Evolutionary conservation across 495 filamentous ascomycete genomes (phyloP).

Genomic region (Lophium mytilinum): DNA sequence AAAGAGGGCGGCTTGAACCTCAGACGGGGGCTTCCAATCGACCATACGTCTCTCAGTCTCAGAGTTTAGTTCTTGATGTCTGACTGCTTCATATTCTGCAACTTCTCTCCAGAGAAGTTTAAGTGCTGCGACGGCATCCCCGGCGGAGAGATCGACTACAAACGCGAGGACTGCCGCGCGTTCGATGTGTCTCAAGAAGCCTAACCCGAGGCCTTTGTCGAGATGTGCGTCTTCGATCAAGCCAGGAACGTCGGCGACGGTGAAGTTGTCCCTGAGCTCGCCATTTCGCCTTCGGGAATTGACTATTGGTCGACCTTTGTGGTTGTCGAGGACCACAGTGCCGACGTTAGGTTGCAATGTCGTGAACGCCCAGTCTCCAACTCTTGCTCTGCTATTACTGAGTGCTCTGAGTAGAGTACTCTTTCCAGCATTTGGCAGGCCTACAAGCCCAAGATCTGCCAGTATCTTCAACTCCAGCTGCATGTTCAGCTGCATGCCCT

Average conservation of each 20-base stretch:
- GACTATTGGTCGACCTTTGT: constrained; percentile 57
- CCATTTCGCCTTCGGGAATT: constrained; percentile 18
- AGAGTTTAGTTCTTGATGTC: constrained; percentile 45
- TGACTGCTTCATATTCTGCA: constrained; percentile 71
- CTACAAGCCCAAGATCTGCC: constrained; percentile 89
- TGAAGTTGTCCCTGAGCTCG: constrained; percentile 64
- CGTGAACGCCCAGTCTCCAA: constrained; percentile 95
- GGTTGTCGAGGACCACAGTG: constrained; percentile 82
- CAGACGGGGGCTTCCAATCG: constrained; percentile 9
- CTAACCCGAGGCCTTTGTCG: constrained; percentile 83
- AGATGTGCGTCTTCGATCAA: constrained; percentile 84
- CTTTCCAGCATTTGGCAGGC: constrained; percentile 93
- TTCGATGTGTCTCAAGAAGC: constrained; percentile 90
- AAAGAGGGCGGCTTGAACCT: not conserved
- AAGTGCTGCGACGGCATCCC: constrained; percentile 68
- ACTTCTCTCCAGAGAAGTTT: constrained; percentile 84
- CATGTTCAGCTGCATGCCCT: constrained; percentile 65
- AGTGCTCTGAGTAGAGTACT: constrained; percentile 83
- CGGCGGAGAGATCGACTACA: constrained; percentile 76
- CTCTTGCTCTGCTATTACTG: constrained; percentile 73
- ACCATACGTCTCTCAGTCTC: constrained; percentile 40
- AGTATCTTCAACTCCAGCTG: constrained; percentile 92
- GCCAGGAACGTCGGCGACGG: constrained; percentile 92
- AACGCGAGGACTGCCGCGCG: constrained; percentile 88
- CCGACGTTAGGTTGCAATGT: constrained; percentile 91